phyloP scores from a whole-genome alignment of 2,329 filamentous ascomycete species.

The Aureobasidium vineae region DNA sequence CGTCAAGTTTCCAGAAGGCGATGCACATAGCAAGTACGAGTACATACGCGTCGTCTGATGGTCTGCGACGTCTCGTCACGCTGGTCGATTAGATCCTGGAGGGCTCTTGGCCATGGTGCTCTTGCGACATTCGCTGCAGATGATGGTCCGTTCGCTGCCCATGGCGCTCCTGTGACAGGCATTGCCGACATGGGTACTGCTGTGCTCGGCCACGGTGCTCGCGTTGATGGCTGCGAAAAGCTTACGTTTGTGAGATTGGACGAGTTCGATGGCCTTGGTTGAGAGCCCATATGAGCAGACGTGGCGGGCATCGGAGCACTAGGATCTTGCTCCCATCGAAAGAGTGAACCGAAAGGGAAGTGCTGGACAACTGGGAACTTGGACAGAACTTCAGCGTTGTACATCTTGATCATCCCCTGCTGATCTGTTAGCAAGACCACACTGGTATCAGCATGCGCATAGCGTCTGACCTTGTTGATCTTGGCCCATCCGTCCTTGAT shows the following conservation, averaged over 20 bases:
- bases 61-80: slow-evolving; percentile 1
- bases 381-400: slow-evolving; percentile 89
- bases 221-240: slow-evolving; percentile 8
- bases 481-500: slow-evolving; percentile 91
- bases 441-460: background rate
- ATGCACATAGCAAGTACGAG: background rate
- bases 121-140: slow-evolving; percentile 17
- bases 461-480: slow-evolving; percentile 64
- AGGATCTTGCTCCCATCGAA: slow-evolving; percentile 49
- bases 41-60: background rate
- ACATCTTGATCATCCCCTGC: slow-evolving; percentile 99
- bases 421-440: slow-evolving; percentile 6
- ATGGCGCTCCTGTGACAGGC: slow-evolving; percentile 30
- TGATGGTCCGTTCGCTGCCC: slow-evolving; percentile 28
- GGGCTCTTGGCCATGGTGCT: slow-evolving; percentile 19
- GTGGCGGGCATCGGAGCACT: slow-evolving; percentile 36
- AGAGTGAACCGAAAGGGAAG: slow-evolving; percentile 57
- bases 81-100: background rate
- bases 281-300: slow-evolving; percentile 35
- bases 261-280: slow-evolving; percentile 31
- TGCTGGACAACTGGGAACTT: slow-evolving; percentile 99
- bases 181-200: slow-evolving; percentile 18
- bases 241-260: slow-evolving; percentile 18
- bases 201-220: slow-evolving; percentile 34
- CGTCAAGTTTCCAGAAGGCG: background rate